Evolutionary conservation across 140 eudicot species (phyloP).

Genomic region (Anethum foeniculum): DNA sequence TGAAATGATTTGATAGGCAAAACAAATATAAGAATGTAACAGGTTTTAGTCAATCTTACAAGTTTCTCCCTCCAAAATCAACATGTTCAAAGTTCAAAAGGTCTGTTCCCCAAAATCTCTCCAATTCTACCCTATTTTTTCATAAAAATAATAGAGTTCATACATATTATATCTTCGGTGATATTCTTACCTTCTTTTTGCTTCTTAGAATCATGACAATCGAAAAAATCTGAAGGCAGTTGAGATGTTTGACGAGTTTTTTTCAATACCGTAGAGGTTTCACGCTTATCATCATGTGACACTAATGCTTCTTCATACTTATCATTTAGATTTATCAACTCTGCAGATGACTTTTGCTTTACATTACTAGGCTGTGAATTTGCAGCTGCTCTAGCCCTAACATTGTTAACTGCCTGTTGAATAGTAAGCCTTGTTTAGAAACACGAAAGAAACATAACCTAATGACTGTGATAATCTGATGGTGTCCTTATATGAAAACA

Average conservation of each 20-base stretch:
- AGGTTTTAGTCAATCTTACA: not conserved
- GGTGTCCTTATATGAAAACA: not conserved
- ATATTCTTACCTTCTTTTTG: constrained; percentile 56
- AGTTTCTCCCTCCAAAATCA: not conserved
- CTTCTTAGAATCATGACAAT: constrained; percentile 50
- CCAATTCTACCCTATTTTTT: not conserved
- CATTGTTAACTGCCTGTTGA: constrained; percentile 28
- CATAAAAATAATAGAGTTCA: not conserved
- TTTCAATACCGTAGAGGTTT: constrained; percentile 26
- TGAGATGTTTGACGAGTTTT: constrained; percentile 33
- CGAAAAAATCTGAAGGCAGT: constrained; percentile 76
- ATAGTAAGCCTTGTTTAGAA: not conserved
- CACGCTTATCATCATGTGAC: constrained; percentile 25
- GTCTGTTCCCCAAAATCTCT: not conserved
- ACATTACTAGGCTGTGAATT: constrained; percentile 37
- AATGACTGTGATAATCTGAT: not conserved
- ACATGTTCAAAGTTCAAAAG: not conserved
- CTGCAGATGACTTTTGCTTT: constrained; percentile 34
- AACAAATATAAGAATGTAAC: not conserved
- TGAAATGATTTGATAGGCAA: not conserved
- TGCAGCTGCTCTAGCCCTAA: constrained; percentile 59
- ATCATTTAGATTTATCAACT: constrained; percentile 31
- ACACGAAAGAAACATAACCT: not conserved
- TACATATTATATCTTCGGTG: too few species aligned
- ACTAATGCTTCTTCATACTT: constrained; percentile 27